Percentiles rank a stretch among this genome's conserved stretches.
These are phyloP conservation scores for Pestalotiopsis sp. DNA, from an alignment of 2,329 filamentous ascomycete species.

Conservation along the genomic window DNA sequence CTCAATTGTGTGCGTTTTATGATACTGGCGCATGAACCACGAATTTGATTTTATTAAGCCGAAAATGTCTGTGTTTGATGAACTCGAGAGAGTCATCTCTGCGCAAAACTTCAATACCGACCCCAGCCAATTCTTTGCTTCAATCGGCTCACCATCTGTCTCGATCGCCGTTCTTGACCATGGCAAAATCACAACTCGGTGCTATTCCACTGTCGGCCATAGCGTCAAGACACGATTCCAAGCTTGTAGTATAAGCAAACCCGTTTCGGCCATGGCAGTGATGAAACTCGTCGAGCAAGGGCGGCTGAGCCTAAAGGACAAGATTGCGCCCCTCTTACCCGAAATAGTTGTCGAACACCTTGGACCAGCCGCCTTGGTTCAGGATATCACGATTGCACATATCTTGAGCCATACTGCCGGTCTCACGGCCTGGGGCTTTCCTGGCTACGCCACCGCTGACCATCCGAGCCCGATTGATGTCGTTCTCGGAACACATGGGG, in stretches of 20 bases:
- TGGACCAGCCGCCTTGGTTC: slow-evolving; percentile 3
- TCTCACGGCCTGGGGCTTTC: background rate
- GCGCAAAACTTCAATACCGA: background rate
- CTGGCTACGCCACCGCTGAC: background rate
- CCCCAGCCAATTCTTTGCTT: slow-evolving; percentile 2
- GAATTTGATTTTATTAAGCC: background rate
- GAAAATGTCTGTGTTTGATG: slow-evolving; percentile 2
- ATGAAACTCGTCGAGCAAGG: slow-evolving; percentile 8
- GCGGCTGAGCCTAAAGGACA: slow-evolving; percentile 4
- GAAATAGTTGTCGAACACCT: background rate
- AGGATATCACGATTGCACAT: slow-evolving; percentile 5
- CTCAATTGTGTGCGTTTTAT: background rate
- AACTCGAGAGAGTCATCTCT: background rate
- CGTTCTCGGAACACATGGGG: background rate
- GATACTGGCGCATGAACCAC: background rate
- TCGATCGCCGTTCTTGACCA: slow-evolving; percentile 10
- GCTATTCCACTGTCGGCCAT: slow-evolving; percentile 1
- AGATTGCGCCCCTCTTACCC: background rate
- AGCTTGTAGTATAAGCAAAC: slow-evolving; percentile 8
- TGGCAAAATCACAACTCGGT: background rate
- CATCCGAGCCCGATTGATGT: background rate
- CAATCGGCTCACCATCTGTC: slow-evolving; percentile 6
- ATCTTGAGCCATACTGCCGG: slow-evolving; percentile 8
- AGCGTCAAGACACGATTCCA: slow-evolving; percentile 6
- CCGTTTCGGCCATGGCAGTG: background rate